Evolutionary conservation across 257 asterid genomes (phyloP).

Genomic region (Mitragyna speciosa): DNA sequence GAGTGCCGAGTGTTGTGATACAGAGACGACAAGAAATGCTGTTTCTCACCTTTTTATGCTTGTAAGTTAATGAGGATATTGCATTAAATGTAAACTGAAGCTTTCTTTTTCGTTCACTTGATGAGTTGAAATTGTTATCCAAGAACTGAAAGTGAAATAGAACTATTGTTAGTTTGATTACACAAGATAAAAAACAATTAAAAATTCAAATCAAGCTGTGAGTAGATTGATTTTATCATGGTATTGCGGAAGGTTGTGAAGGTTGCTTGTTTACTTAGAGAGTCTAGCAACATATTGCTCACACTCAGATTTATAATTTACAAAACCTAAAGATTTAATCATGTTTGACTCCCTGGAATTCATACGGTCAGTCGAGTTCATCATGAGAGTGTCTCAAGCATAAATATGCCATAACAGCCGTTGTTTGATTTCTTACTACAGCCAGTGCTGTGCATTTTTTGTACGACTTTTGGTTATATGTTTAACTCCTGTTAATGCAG

Average conservation of each 20-base stretch:
- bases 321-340: background rate
- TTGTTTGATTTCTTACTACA: background rate
- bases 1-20: too few species aligned
- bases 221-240: background rate
- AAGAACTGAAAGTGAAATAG: background rate
- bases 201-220: background rate
- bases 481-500: too few species aligned
- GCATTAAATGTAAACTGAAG: background rate
- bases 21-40: background rate
- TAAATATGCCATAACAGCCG: background rate
- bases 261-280: background rate
- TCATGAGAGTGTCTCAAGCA: background rate
- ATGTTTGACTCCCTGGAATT: background rate
- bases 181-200: background rate
- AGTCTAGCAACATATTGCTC: background rate
- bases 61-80: background rate
- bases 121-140: background rate
- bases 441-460: background rate
- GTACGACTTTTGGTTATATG: background rate
- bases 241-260: background rate
- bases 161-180: background rate
- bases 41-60: background rate
- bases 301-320: background rate
- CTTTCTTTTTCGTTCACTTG: background rate
- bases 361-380: background rate